Conservation (phyloP, 345 rosid genomes). For the Gossypium thurberi region DNA sequence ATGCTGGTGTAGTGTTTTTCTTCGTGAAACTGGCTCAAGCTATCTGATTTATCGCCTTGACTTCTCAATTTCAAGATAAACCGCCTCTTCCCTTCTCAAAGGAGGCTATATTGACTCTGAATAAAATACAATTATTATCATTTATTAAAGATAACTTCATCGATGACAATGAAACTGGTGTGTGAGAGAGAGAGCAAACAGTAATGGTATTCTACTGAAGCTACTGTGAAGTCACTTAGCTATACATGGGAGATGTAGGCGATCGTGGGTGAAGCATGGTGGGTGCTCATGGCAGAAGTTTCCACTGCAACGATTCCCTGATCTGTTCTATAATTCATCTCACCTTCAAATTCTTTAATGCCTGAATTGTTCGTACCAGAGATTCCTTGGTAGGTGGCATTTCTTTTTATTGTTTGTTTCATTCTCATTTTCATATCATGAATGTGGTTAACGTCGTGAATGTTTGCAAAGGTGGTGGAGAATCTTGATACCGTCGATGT, state of each 20-base stretch:
- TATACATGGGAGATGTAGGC: too few species aligned
- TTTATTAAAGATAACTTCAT: too few species aligned
- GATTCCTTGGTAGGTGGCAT: too few species aligned
- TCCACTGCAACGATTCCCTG: constrained; percentile 89
- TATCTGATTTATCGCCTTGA: too few species aligned
- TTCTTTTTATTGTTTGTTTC: not conserved
- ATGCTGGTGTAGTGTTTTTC: not conserved
- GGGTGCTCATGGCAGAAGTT: constrained; percentile 81
- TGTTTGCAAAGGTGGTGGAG: constrained; percentile 54
- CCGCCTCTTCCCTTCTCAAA: too few species aligned
- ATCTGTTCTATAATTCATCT: constrained; percentile 93
- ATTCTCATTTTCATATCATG: not conserved
- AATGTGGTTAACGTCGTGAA: not conserved
- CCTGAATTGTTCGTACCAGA: too few species aligned
- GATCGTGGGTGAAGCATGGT: constrained; percentile 37
- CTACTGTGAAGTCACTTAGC: not conserved
- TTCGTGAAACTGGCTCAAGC: too few species aligned
- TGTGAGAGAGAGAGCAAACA: too few species aligned
- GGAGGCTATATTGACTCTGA: too few species aligned
- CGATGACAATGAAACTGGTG: too few species aligned
- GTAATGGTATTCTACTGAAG: not conserved
- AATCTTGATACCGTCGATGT: constrained; percentile 80
- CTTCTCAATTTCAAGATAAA: too few species aligned
- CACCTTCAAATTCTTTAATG: constrained; percentile 26
- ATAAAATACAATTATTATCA: too few species aligned